Percentiles rank a stretch among this genome's conserved stretches.
phyloP scores from a whole-genome alignment of 768 basidiomycete species.

The Mrakia frigida region DNA sequence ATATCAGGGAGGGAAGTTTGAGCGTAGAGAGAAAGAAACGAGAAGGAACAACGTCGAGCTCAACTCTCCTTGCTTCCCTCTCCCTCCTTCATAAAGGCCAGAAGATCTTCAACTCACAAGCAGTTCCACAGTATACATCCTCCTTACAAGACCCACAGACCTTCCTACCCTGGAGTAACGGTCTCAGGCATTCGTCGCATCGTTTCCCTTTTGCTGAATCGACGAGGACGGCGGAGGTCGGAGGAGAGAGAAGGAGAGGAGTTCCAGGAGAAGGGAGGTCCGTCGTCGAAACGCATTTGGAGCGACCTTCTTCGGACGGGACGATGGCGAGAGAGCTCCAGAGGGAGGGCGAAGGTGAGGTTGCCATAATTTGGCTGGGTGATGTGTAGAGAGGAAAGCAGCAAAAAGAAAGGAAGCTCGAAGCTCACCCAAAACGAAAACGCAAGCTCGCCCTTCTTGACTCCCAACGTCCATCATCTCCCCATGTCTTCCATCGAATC shows the following conservation, averaged over 20 bases:
- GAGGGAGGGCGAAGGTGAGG: background rate
- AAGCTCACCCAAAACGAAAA: too few relatives aligned
- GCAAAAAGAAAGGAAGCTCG: too few relatives aligned
- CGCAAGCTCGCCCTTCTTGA: too few relatives aligned
- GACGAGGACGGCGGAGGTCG: conserved; percentile 17
- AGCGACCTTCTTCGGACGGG: background rate
- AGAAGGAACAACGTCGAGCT: background rate
- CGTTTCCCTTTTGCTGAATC: conserved; percentile 9
- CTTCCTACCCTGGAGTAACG: background rate
- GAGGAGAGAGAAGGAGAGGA: background rate
- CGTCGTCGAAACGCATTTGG: background rate
- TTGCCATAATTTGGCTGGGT: too few relatives aligned
- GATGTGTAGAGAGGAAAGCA: too few relatives aligned
- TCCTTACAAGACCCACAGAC: conserved; percentile 20
- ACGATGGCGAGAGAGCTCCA: conserved; percentile 10
- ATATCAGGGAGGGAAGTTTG: background rate
- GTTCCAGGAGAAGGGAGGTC: background rate
- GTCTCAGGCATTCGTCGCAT: conserved; percentile 22
- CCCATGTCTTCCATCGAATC: conserved; percentile 9
- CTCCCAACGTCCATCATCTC: too few relatives aligned
- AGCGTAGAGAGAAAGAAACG: too few relatives aligned
- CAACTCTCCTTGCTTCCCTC: background rate
- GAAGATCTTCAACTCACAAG: background rate
- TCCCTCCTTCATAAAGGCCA: background rate
- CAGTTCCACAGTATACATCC: conserved; percentile 19